Conservation (phyloP, 495 filamentous ascomycete species). For the Astrothelium macrocarpum region DNA sequence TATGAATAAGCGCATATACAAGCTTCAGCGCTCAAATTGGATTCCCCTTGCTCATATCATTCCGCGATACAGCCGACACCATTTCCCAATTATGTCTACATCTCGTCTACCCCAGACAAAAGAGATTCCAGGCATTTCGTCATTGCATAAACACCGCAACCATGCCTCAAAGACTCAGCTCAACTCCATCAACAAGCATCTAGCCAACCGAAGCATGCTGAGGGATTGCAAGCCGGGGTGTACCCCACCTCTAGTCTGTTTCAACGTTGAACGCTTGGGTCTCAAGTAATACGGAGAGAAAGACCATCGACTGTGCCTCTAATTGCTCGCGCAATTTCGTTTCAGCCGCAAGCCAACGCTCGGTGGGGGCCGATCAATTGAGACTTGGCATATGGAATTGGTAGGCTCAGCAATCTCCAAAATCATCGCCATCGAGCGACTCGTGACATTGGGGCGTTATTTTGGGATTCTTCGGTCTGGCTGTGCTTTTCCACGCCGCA, state of each 20-base stretch:
- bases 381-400: not conserved
- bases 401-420: not conserved
- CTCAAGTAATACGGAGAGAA: not conserved
- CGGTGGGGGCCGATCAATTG: not conserved
- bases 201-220: not conserved
- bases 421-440: not conserved
- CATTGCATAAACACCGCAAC: not conserved
- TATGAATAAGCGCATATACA: too few species aligned
- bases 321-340: not conserved
- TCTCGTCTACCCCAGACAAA: too few species aligned
- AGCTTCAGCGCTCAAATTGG: too few species aligned
- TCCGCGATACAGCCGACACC: too few species aligned
- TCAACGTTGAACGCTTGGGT: not conserved
- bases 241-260: not conserved
- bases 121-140: not conserved
- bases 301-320: not conserved
- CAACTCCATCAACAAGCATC: not conserved
- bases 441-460: not conserved
- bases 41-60: too few species aligned
- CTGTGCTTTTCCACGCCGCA: not conserved
- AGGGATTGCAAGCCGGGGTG: not conserved
- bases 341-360: too few species aligned
- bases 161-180: not conserved
- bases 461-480: not conserved
- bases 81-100: too few species aligned